These are phyloP conservation scores for Candida coleopterorum DNA, from an alignment of 805 yeast genomes.

Conservation along the genomic window DNA sequence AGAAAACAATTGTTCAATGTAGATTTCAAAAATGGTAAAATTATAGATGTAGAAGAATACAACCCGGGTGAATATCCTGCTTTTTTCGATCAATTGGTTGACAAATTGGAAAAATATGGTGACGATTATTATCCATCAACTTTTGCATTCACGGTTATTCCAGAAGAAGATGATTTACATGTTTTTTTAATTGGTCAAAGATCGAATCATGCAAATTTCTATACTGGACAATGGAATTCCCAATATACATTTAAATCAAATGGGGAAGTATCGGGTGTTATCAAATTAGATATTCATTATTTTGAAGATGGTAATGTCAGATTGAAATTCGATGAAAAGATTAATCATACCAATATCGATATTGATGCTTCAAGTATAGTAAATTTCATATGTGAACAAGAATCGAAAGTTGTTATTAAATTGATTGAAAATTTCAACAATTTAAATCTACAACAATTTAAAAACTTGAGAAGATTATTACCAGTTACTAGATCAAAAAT, in stretches of 20 bases:
- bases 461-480: constrained; percentile 79
- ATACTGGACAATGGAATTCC: constrained; percentile 88
- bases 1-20: constrained; percentile 50
- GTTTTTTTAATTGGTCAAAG: constrained; percentile 67
- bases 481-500: constrained; percentile 90
- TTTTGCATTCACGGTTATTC: constrained; percentile 42
- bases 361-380: constrained; percentile 29
- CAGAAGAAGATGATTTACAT: constrained; percentile 28
- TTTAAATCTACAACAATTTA: constrained; percentile 78
- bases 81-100: constrained; percentile 25
- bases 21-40: constrained; percentile 47
- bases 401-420: constrained; percentile 53
- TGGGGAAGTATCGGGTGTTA: constrained; percentile 44
- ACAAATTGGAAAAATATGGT: constrained; percentile 46
- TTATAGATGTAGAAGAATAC: constrained; percentile 49
- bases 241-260: constrained; percentile 40
- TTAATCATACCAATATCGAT: constrained; percentile 17
- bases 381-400: constrained; percentile 49
- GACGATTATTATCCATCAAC: constrained; percentile 61
- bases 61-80: constrained; percentile 22
- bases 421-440: constrained; percentile 61
- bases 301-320: constrained; percentile 95
- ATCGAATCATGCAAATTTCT: constrained; percentile 69
- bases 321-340: constrained; percentile 43
- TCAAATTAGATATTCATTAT: constrained; percentile 77